phyloP scores from a whole-genome alignment of 257 asterid species.

The Solanum rostratum region DNA sequence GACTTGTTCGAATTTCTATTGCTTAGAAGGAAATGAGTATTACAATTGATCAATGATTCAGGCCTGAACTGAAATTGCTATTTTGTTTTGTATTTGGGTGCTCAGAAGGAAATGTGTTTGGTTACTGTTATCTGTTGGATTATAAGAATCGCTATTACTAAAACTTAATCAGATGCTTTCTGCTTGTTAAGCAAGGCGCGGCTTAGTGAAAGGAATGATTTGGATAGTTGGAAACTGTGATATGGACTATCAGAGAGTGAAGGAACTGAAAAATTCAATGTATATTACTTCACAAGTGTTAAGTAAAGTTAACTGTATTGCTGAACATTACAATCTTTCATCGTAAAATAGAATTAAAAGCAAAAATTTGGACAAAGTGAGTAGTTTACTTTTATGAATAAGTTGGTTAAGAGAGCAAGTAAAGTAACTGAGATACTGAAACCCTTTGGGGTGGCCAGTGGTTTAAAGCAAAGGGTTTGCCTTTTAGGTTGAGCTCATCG shows the following conservation, averaged over 20 bases:
- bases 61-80: background rate
- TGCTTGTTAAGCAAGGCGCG: background rate
- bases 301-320: background rate
- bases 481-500: too few species aligned
- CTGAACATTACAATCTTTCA: background rate
- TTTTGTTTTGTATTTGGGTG: background rate
- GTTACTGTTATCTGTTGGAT: background rate
- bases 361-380: background rate
- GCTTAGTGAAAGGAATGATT: background rate
- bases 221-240: background rate
- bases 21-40: background rate
- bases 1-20: background rate
- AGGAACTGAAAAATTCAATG: background rate
- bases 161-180: background rate
- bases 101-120: background rate
- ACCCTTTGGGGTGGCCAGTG: too few species aligned
- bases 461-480: too few species aligned
- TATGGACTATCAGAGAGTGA: background rate
- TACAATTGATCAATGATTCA: background rate
- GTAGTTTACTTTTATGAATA: background rate
- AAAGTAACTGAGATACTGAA: background rate
- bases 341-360: background rate
- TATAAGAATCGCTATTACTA: background rate
- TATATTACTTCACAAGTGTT: background rate
- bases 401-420: background rate